Base-by-base conservation (phyloP, 805 yeast genomes). In the Saccharomyces mikatae region DNA sequence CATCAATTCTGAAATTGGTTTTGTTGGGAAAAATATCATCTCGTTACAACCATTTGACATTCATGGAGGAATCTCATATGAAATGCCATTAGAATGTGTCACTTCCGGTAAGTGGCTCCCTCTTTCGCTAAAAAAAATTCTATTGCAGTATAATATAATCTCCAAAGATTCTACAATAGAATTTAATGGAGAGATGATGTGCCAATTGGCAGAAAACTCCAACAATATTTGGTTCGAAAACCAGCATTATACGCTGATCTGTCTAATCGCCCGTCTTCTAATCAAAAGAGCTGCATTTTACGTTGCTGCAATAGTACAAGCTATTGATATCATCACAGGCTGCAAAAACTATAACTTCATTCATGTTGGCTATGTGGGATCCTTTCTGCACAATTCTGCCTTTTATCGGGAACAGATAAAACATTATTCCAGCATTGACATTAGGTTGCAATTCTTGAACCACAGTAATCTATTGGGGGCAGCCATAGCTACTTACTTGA, bases 391-490 rank as follows among this genome's bases (percentile, higher is more conserved):
- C n/a, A 49, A 58, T 50, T 60, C 59, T 17, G 48, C 49, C 14
- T 55, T 49, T 46, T 65, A 62, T 50, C 60, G 56, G 47, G 53
- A 60, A 30, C 59, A 56, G 46, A 58, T 66, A 14, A 29, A 27
- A 6, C 13, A 36, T 4, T 46, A 53, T 29, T 62, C 68, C 5
- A 46, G 51, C 5, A 54, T 55, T 26, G 41, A 30, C 2, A 55
- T 65, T 13, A 48, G 53, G 26, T 56, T 67, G 8, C 47, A 56
- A 10, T 64, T 59, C 28, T 48, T 66, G 9, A 56, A 60, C 14
- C 58, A 66, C 50, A 67, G 71, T 56, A 63, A 63, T 51, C 52
- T 67, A 44, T 50, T 62, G 41, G 71, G 71, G 29, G 64, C 69
- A 8, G 64, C 65, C 10, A 56, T 66, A 28, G 61, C 65, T 9